These are phyloP conservation scores for Zygosaccharomyces pseudorouxii DNA, from an alignment of 805 yeast genomes.

Conservation along the genomic window DNA sequence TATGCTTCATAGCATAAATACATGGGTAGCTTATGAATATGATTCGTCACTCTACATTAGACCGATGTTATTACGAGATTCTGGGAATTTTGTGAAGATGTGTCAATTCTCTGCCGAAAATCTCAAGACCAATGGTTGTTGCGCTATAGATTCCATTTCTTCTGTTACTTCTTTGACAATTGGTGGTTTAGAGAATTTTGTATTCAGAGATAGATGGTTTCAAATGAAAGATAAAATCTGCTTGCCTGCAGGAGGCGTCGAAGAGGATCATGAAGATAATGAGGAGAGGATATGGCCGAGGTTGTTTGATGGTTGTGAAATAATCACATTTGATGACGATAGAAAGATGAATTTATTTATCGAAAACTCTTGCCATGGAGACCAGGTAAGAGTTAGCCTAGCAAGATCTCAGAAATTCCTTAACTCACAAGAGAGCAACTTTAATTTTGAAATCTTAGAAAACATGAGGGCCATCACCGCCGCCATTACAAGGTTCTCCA, in stretches of 20 bases:
- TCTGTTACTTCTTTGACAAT: conserved; percentile 27
- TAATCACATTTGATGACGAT: conserved; percentile 15
- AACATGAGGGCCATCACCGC: conserved; percentile 18
- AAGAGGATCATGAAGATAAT: conserved; percentile 18
- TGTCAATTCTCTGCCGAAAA: conserved; percentile 23
- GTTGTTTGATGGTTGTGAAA: conserved; percentile 4
- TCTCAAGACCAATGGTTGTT: conserved; percentile 27
- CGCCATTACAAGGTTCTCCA: conserved; percentile 25
- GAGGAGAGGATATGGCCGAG: conserved; percentile 1
- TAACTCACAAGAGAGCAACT: neutral
- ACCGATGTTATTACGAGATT: conserved; percentile 26
- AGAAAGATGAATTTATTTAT: conserved; percentile 37
- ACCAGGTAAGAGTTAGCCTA: conserved; percentile 12
- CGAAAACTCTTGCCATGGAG: conserved; percentile 43
- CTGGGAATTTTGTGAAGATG: conserved; percentile 11
- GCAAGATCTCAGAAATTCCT: conserved; percentile 12
- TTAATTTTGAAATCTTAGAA: conserved; percentile 5
- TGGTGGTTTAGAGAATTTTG: conserved; percentile 26
- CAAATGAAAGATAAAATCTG: conserved; percentile 6
- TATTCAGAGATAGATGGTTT: conserved; percentile 24
- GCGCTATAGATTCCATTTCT: conserved; percentile 19
- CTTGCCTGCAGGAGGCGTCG: conserved; percentile 10
- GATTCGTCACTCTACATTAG: conserved; percentile 24
- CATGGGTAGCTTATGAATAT: conserved; percentile 35
- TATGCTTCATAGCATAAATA: conserved; percentile 31